Evolutionary conservation across 495 filamentous ascomycete genomes (phyloP).

Genomic region (Penicillium malachiteum): DNA sequence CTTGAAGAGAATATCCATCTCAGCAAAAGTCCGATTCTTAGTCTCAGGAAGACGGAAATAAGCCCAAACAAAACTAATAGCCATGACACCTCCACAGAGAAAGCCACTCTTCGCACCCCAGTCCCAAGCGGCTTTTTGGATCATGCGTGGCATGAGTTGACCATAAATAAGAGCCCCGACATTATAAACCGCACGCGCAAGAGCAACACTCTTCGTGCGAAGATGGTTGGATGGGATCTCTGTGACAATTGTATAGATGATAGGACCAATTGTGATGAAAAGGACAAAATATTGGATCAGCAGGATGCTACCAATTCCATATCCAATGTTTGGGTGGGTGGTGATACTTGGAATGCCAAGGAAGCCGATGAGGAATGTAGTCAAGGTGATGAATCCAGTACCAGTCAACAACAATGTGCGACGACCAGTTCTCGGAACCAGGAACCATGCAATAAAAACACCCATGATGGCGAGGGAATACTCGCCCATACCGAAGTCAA

Average conservation of each 20-base stretch:
- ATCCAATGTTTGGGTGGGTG: conserved; percentile 21
- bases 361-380: conserved; percentile 66
- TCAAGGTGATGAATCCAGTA: conserved; percentile 51
- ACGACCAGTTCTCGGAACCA: conserved; percentile 65
- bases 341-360: conserved; percentile 53
- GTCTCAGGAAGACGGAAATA: conserved; percentile 63
- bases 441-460: conserved; percentile 53
- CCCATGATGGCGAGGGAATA: conserved; percentile 27
- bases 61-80: conserved; percentile 35
- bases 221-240: conserved; percentile 52
- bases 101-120: conserved; percentile 67
- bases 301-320: conserved; percentile 46
- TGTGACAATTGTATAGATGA: conserved; percentile 65
- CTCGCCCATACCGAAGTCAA: conserved; percentile 28
- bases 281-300: conserved; percentile 59
- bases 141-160: conserved; percentile 64
- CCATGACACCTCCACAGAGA: conserved; percentile 59
- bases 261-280: conserved; percentile 57
- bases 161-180: conserved; percentile 59
- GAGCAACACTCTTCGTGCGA: conserved; percentile 60
- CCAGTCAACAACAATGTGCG: conserved; percentile 64
- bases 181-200: conserved; percentile 61
- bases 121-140: conserved; percentile 63
- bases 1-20: conserved; percentile 49
- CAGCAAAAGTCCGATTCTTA: conserved; percentile 58